A percentile compares a stretch with the other conserved stretches of the same genome.
Conservation (phyloP, 2,329 filamentous ascomycete genomes). For the Calonectria hawksworthii region DNA sequence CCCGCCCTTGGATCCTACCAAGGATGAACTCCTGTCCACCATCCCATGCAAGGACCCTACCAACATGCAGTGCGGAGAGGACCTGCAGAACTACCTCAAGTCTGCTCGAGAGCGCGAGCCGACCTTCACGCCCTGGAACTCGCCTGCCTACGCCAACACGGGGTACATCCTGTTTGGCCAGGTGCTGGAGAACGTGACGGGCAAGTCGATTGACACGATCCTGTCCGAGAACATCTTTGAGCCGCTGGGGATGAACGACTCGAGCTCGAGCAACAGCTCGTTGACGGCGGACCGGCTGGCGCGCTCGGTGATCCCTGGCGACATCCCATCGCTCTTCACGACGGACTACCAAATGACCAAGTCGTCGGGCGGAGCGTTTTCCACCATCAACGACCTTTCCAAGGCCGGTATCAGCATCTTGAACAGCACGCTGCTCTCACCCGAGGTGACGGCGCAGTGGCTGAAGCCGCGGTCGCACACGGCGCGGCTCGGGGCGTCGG, state of each 20-base stretch:
- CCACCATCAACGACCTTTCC: conserved; percentile 29
- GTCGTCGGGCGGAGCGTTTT: conserved; percentile 37
- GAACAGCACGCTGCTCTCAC: conserved; percentile 33
- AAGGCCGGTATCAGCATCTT: conserved; percentile 36
- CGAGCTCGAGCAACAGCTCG: conserved; percentile 6
- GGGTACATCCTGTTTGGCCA: background rate
- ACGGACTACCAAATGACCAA: background rate
- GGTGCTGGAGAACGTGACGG: background rate
- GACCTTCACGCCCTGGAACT: background rate
- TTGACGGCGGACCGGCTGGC: background rate
- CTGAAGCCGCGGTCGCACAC: conserved; percentile 41
- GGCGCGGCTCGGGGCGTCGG: conserved; percentile 31
- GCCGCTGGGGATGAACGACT: conserved; percentile 30
- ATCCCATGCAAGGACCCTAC: background rate
- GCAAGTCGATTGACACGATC: background rate
- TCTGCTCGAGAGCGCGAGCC: background rate
- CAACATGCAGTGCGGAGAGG: background rate
- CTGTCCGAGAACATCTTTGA: conserved; percentile 2
- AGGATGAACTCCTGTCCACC: background rate
- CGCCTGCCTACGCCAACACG: background rate
- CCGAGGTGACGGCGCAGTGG: conserved; percentile 26
- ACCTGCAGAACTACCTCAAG: background rate
- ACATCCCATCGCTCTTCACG: background rate
- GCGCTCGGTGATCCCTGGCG: background rate
- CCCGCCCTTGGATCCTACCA: background rate